These are phyloP conservation scores for Fusarium sp. DNA, from an alignment of 2,329 filamentous ascomycete species.

Conservation along the genomic window DNA sequence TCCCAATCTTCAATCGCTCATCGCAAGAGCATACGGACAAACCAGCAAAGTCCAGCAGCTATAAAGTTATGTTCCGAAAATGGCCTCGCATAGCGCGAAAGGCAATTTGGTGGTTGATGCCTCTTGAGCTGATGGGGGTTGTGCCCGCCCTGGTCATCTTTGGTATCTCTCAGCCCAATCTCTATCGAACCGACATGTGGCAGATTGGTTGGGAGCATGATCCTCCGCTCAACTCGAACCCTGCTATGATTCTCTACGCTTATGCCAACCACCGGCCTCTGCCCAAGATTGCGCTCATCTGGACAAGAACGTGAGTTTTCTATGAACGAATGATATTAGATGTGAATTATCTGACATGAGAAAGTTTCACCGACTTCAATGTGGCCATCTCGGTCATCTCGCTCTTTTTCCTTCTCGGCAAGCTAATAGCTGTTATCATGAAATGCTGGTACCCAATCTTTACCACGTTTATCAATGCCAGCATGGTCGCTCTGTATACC, in stretches of 20 bases:
- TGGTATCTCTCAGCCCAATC: constrained; percentile 78
- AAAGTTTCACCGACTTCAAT: constrained; percentile 80
- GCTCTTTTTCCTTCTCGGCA: constrained; percentile 80
- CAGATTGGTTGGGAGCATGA: constrained; percentile 75
- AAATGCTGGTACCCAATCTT: constrained; percentile 77
- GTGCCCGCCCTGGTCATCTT: constrained; percentile 77
- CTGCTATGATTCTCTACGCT: constrained; percentile 75
- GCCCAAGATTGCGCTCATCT: constrained; percentile 74
- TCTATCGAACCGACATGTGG: constrained; percentile 80
- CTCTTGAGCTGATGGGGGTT: constrained; percentile 73
- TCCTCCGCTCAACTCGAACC: constrained; percentile 75
- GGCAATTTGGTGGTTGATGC: constrained; percentile 72
- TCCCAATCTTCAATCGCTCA: constrained; percentile 30
- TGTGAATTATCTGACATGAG: constrained; percentile 4
- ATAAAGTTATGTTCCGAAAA: constrained; percentile 69
- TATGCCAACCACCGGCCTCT: constrained; percentile 77
- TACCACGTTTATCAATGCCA: constrained; percentile 67
- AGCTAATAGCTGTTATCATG: constrained; percentile 77
- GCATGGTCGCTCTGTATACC: constrained; percentile 71
- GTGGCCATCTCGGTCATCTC: constrained; percentile 80
- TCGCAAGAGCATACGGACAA: constrained; percentile 32
- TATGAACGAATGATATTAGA: not conserved
- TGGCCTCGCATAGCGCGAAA: constrained; percentile 65
- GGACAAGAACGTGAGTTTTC: constrained; percentile 75
- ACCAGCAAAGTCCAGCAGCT: constrained; percentile 48